phyloP scores from a whole-genome alignment of 208 protist genomes.

The Trichomonas vaginalis region DNA sequence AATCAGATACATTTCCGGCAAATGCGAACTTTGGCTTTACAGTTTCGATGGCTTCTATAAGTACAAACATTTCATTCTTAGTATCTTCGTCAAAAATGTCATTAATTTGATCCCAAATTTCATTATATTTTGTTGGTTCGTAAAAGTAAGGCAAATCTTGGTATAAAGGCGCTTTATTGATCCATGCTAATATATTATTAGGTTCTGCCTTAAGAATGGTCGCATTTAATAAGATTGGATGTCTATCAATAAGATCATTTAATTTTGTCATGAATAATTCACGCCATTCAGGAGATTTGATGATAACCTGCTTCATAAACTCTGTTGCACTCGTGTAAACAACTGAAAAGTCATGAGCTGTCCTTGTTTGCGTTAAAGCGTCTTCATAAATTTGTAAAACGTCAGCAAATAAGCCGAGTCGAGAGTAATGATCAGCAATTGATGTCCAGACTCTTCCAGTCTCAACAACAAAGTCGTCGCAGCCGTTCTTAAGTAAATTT shows the following conservation, averaged over 20 bases:
- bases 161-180: not conserved
- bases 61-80: not conserved
- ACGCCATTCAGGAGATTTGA: not conserved
- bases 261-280: not conserved
- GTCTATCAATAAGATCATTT: not conserved
- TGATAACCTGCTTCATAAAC: not conserved
- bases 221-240: not conserved
- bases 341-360: not conserved
- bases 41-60: constrained; percentile 5
- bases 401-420: not conserved
- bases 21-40: not conserved
- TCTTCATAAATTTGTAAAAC: not conserved
- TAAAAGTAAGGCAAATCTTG: not conserved
- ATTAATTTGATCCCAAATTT: not conserved
- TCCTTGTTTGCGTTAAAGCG: not conserved
- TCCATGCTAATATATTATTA: not conserved
- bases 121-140: not conserved
- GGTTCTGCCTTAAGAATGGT: not conserved
- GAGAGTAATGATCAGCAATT: not conserved
- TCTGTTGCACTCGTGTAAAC: not conserved
- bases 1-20: not conserved
- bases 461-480: not conserved
- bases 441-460: not conserved
- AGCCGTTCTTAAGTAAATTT: not conserved
- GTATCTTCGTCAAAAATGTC: not conserved